Evolutionary conservation across 495 filamentous ascomycete genomes (phyloP).

Genomic region (Neurospora sp.): DNA sequence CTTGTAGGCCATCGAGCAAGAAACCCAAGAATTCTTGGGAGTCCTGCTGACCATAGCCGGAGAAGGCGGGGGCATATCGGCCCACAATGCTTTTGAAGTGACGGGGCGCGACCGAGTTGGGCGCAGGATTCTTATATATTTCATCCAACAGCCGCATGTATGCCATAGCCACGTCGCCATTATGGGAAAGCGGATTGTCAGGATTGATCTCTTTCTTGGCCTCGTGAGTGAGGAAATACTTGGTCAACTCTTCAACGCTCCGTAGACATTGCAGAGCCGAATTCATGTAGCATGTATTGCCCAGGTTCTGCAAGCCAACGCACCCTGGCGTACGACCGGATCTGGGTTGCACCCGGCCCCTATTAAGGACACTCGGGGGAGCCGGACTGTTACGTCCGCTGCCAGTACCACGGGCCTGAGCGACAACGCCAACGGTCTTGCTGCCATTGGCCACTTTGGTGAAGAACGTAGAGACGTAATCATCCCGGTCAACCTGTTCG

Average conservation of each 20-base stretch:
- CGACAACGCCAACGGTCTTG: constrained; percentile 20
- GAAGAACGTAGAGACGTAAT: constrained; percentile 49
- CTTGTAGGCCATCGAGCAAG: constrained; percentile 85
- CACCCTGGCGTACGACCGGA: constrained; percentile 55
- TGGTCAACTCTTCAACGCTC: constrained; percentile 80
- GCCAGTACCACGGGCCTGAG: constrained; percentile 19
- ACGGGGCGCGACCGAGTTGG: constrained; percentile 56
- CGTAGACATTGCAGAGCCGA: constrained; percentile 89
- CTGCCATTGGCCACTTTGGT: constrained; percentile 10
- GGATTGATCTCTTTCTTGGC: constrained; percentile 73
- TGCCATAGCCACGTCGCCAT: constrained; percentile 69
- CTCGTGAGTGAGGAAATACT: constrained; percentile 72
- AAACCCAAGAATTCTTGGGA: constrained; percentile 98
- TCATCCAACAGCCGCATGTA: constrained; percentile 65
- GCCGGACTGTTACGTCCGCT: constrained; percentile 60
- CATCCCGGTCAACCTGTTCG: constrained; percentile 54
- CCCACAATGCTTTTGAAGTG: constrained; percentile 76
- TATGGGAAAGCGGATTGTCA: constrained; percentile 71
- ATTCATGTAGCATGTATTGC: constrained; percentile 99
- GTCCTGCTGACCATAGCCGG: constrained; percentile 92
- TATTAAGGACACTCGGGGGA: constrained; percentile 43
- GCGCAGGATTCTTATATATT: constrained; percentile 55
- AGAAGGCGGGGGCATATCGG: constrained; percentile 70
- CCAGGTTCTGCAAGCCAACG: constrained; percentile 78
- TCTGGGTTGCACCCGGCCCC: constrained; percentile 54